Percentiles rank a stretch among this genome's conserved stretches.
Evolutionary conservation across 441 rosid species (phyloP).

Genomic region (Euphorbia schlechtendalii): DNA sequence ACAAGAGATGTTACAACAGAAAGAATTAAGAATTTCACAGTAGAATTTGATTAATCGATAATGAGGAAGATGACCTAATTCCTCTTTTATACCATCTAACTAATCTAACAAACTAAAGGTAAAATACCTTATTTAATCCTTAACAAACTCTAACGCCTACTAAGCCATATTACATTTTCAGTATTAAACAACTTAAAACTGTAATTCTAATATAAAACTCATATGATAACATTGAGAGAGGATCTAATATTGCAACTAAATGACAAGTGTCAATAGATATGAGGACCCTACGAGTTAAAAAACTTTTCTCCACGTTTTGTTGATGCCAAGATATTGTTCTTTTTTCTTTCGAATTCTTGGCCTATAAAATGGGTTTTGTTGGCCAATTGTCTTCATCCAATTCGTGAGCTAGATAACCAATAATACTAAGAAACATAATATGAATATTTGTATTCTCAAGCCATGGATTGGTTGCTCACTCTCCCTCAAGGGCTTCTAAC

Average conservation of each 20-base stretch:
- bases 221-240: too few species aligned
- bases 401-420: conserved; percentile 1
- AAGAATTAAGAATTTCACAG: too few species aligned
- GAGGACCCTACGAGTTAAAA: conserved; percentile 20
- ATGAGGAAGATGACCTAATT: too few species aligned
- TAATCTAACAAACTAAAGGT: too few species aligned
- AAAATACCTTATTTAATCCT: too few species aligned
- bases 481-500: conserved; percentile 29
- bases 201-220: too few species aligned
- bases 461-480: conserved; percentile 23
- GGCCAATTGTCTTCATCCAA: conserved; percentile 22
- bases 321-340: neutral
- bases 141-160: too few species aligned
- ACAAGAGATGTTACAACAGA: too few species aligned
- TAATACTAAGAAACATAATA: neutral
- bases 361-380: conserved; percentile 28
- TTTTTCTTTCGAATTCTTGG: neutral
- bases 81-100: too few species aligned
- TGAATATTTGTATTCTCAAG: conserved; percentile 13
- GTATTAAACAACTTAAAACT: too few species aligned
- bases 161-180: too few species aligned
- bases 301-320: conserved; percentile 5
- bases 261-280: conserved; percentile 21
- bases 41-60: too few species aligned
- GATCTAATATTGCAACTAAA: conserved; percentile 10